Conservation (phyloP, 805 yeast species). For the Ogataea neopini region DNA sequence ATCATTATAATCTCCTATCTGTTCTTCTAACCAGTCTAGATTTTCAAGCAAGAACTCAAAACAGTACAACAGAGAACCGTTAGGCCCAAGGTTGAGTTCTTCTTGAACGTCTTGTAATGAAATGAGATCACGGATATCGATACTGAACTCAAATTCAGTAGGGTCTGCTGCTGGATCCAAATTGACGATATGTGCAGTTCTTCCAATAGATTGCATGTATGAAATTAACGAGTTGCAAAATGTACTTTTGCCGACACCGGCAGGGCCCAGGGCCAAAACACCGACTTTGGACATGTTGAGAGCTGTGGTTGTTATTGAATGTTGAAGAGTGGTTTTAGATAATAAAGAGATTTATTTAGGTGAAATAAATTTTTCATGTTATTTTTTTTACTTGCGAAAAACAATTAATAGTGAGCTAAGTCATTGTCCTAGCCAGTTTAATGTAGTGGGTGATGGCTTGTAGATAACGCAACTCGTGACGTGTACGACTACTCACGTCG, state of each 20-base stretch:
- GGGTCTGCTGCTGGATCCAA: constrained; percentile 98
- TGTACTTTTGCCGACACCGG: constrained; percentile 95
- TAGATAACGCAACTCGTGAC: too few relatives aligned
- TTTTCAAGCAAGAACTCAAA: constrained; percentile 88
- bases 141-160: constrained; percentile 84
- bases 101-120: constrained; percentile 95
- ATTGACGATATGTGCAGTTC: constrained; percentile 93
- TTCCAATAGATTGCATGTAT: constrained; percentile 86
- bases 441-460: too few relatives aligned
- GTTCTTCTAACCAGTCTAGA: constrained; percentile 96
- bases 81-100: constrained; percentile 90
- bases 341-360: background rate
- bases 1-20: constrained; percentile 92
- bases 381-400: background rate
- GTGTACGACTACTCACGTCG: too few relatives aligned
- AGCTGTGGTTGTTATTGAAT: background rate
- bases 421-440: too few relatives aligned
- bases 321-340: background rate
- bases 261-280: constrained; percentile 92
- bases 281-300: constrained; percentile 87
- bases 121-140: constrained; percentile 88
- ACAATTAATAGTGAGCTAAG: background rate
- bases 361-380: background rate
- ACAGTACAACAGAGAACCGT: constrained; percentile 91
- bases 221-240: constrained; percentile 86